A percentile compares a stretch with the other conserved stretches of the same genome.
phyloP scores from a whole-genome alignment of 2,329 filamentous ascomycete genomes.

The Xylariaceae sp. region DNA sequence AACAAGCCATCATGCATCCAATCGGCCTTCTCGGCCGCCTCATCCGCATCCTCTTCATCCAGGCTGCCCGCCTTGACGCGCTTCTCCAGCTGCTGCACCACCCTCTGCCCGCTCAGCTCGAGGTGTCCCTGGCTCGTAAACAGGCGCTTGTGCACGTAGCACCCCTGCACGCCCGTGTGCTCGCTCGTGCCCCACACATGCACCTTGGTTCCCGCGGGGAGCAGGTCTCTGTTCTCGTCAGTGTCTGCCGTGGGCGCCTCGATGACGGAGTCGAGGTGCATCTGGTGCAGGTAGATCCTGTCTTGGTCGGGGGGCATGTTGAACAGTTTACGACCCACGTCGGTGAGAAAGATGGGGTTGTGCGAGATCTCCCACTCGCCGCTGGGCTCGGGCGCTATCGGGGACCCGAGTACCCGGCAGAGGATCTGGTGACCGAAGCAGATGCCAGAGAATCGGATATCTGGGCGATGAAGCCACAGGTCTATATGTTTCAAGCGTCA shows the following conservation, averaged over 20 bases:
- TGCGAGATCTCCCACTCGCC: conserved; percentile 72
- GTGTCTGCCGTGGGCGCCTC: conserved; percentile 50
- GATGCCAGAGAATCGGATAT: conserved; percentile 61
- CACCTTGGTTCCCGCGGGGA: conserved; percentile 37
- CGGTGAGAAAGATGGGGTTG: conserved; percentile 56
- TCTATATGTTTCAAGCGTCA: conserved; percentile 29
- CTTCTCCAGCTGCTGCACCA: conserved; percentile 56
- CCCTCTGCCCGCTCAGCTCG: conserved; percentile 67
- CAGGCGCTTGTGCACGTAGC: conserved; percentile 60
- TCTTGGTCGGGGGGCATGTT: conserved; percentile 39
- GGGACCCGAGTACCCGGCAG: conserved; percentile 62
- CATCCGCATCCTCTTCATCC: conserved; percentile 56
- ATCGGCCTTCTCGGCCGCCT: conserved; percentile 56
- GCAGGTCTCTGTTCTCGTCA: conserved; percentile 25
- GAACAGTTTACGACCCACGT: conserved; percentile 64
- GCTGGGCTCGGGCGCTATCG: conserved; percentile 57
- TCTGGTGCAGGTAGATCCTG: conserved; percentile 61
- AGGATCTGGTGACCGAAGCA: conserved; percentile 82
- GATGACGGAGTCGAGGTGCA: conserved; percentile 70
- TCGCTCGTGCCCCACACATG: conserved; percentile 58
- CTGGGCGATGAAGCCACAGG: conserved; percentile 44
- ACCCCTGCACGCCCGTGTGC: conserved; percentile 64
- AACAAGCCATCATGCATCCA: conserved; percentile 65
- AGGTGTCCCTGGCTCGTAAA: conserved; percentile 77
- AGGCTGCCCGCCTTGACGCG: conserved; percentile 56